A percentile compares a stretch with the other conserved stretches of the same genome.
These are phyloP conservation scores for Paramecium octaurelia DNA, from an alignment of 73 alveolate genomes.

Conservation along the genomic window DNA sequence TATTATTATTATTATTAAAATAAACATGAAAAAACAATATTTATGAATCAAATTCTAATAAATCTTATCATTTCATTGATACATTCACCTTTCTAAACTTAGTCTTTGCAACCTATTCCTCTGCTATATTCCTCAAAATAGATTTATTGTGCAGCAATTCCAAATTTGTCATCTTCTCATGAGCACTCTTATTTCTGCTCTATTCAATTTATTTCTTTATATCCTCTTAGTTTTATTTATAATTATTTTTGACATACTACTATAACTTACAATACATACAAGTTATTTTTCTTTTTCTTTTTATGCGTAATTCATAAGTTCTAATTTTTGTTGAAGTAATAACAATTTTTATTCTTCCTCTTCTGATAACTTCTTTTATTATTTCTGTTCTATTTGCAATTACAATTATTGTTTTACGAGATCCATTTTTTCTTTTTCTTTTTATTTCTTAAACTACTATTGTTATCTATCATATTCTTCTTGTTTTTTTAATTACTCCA, in stretches of 20 bases:
- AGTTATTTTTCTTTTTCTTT: background rate
- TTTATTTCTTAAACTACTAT: background rate
- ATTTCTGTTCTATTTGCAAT: background rate
- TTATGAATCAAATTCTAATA: background rate
- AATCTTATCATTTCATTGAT: background rate
- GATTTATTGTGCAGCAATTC: slow-evolving; percentile 25
- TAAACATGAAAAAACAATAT: background rate
- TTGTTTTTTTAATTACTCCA: background rate
- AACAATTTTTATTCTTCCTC: background rate
- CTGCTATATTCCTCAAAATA: background rate
- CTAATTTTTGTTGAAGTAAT: background rate
- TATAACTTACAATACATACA: background rate
- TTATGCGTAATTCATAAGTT: background rate
- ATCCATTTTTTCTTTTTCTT: slow-evolving; percentile 14
- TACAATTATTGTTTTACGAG: background rate
- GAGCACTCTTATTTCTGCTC: background rate
- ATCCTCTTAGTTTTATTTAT: background rate
- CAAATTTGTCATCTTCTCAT: slow-evolving; percentile 16
- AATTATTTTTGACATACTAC: background rate
- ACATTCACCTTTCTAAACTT: background rate
- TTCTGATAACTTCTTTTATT: background rate
- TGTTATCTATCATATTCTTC: background rate
- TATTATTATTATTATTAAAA: background rate
- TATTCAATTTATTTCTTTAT: background rate
- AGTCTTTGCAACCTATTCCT: background rate